Base-by-base conservation (phyloP, 768 basidiomycete genomes). In the Cytidiella melzeri region DNA sequence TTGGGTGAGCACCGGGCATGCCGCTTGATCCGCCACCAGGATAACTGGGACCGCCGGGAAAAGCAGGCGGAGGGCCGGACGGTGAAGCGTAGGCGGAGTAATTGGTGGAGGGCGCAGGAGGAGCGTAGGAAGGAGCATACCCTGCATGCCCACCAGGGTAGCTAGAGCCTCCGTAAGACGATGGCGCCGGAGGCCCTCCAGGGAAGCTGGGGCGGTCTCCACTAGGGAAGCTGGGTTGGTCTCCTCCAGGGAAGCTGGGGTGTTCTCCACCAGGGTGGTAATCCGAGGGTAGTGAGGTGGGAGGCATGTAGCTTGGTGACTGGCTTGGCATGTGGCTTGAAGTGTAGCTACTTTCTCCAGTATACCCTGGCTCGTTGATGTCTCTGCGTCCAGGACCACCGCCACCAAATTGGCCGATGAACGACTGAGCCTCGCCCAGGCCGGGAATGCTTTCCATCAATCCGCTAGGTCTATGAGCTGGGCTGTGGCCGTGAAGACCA, bases 361-460 rank as follows among this genome's bases (percentile, higher is more conserved):
- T 19, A 18, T 23, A 36, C 21, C 28, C 44, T 7, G 26, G 25
- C n/a, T 7, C 39, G 4, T 28, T 40, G 7, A 48, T 11, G 3
- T 48, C 47, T 28, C 47, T 38, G 12, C 27, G 20, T 7, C 40
- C 40, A 7, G n/a, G n/a, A 6, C 40, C 23, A 6, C 40, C 23
- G 11, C 44, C 44, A 27, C 44, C 21, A 21, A 51, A 51, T 23
- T 51, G 50, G 20, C 36, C 24, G 15, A 53, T 23, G 42, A 53
- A 53, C 2, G 46, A 39, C 34, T 38, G 38, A 26, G 52, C 52
- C 27, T 48, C 47, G n/a, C 52, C 52, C 43, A 51, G 28, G 9
- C 52, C 52, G 18, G 40, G 26, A 45, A 48, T 48, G 41, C 44
- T 48, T 15, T 36, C 30, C 51, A 47, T 47, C 12, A 27, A 12